Conservation (phyloP, 2,329 filamentous ascomycete genomes). For the Aciculosporium take region DNA sequence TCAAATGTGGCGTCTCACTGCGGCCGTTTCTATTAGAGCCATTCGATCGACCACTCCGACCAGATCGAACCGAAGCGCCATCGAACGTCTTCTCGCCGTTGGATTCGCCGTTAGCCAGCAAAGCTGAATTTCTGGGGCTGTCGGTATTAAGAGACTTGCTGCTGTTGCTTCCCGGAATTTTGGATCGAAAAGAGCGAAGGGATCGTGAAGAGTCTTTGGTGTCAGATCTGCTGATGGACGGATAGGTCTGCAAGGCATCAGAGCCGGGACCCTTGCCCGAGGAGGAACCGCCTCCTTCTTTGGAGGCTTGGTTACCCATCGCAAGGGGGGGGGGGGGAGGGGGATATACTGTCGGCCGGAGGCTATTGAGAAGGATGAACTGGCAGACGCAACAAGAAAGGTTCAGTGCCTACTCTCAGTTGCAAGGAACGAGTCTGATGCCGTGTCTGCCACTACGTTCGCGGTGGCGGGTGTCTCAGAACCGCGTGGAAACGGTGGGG, state of each 20-base stretch:
- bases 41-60: constrained; percentile 42
- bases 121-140: constrained; percentile 64
- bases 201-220: constrained; percentile 87
- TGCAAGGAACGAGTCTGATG: not conserved
- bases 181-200: constrained; percentile 71
- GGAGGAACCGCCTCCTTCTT: constrained; percentile 34
- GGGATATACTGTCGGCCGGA: constrained; percentile 1
- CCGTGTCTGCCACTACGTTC: constrained; percentile 1
- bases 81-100: constrained; percentile 50
- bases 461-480: constrained; percentile 14
- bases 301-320: constrained; percentile 69
- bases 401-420: not conserved
- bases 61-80: constrained; percentile 59
- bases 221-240: constrained; percentile 82
- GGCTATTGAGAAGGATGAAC: not conserved
- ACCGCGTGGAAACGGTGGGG: constrained; percentile 15
- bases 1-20: constrained; percentile 26
- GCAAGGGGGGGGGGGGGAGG: constrained; percentile 11
- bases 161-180: constrained; percentile 62
- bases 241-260: constrained; percentile 61
- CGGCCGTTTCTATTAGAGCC: constrained; percentile 30
- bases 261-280: constrained; percentile 34
- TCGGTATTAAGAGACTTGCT: constrained; percentile 40
- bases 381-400: constrained; percentile 9
- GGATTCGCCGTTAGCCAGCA: constrained; percentile 47